These are phyloP conservation scores for Colletotrichum sp. DNA, from an alignment of 2,329 filamentous ascomycete species.

Conservation along the genomic window DNA sequence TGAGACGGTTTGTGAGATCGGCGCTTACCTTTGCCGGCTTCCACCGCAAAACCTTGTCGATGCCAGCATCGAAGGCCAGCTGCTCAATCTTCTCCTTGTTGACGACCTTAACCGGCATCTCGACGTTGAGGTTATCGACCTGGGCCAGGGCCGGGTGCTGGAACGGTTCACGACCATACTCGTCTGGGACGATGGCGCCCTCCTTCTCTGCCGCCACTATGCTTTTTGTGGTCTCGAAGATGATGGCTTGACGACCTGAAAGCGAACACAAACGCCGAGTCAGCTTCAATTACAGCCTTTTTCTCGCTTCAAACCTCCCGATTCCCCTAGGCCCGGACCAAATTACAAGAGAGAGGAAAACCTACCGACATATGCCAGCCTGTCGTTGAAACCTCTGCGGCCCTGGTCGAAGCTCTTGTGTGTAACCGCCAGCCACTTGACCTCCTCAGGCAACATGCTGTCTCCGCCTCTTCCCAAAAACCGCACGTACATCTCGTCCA, in stretches of 20 bases:
- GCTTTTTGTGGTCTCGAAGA: constrained; percentile 43
- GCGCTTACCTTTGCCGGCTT: constrained; percentile 77
- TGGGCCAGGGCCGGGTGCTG: constrained; percentile 72
- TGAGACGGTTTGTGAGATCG: not conserved
- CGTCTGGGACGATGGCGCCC: constrained; percentile 42
- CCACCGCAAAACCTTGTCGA: constrained; percentile 84
- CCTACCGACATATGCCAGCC: constrained; percentile 85
- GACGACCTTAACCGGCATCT: constrained; percentile 66
- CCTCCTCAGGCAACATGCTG: constrained; percentile 81
- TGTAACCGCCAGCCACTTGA: constrained; percentile 96
- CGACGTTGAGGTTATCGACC: constrained; percentile 72
- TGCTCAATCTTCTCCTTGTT: constrained; percentile 69
- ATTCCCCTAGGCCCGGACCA: not conserved
- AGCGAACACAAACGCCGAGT: constrained; percentile 13
- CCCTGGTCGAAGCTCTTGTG: constrained; percentile 99
- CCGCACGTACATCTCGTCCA: constrained; percentile 79
- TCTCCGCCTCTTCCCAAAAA: constrained; percentile 78
- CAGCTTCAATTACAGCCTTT: not conserved
- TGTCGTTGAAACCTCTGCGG: constrained; percentile 90
- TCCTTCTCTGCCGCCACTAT: constrained; percentile 52
- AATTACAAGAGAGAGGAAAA: not conserved
- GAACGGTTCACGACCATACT: constrained; percentile 68
- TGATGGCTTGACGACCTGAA: constrained; percentile 30
- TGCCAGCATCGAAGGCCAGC: constrained; percentile 72
- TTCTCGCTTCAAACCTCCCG: not conserved